phyloP scores from a whole-genome alignment of 176 grass and related monocot species.

The Urochloa ruziziensis region DNA sequence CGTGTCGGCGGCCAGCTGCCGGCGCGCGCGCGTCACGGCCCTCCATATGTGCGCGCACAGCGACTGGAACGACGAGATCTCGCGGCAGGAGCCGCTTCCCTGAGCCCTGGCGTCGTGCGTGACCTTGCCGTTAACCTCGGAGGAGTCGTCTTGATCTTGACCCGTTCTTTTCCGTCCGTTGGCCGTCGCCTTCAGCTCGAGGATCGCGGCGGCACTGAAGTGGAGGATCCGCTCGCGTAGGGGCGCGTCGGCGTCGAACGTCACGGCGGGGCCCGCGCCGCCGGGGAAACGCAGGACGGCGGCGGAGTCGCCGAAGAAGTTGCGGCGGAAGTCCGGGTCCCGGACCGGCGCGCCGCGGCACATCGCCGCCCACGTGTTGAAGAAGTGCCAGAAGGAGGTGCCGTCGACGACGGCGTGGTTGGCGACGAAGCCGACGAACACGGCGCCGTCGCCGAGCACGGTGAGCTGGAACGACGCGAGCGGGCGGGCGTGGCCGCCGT shows the following conservation, averaged over 20 bases:
- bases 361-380: constrained; percentile 84
- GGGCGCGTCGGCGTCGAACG: constrained; percentile 67
- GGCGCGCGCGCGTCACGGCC: constrained; percentile 67
- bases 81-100: not conserved
- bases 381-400: constrained; percentile 95
- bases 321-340: constrained; percentile 58
- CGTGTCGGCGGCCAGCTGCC: constrained; percentile 34
- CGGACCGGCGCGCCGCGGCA: constrained; percentile 55
- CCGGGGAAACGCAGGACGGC: constrained; percentile 65
- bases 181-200: constrained; percentile 65
- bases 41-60: constrained; percentile 80
- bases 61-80: constrained; percentile 82
- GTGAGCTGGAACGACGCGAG: constrained; percentile 78
- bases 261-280: constrained; percentile 55
- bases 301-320: constrained; percentile 64
- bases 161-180: constrained; percentile 29
- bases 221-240: constrained; percentile 72
- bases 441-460: constrained; percentile 68
- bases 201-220: constrained; percentile 55
- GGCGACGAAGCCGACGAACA: constrained; percentile 74
- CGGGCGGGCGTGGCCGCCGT: constrained; percentile 60
- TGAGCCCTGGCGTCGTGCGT: constrained; percentile 41
- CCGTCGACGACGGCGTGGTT: constrained; percentile 83
- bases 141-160: no score
- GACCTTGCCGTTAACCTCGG: constrained; percentile 57